Conservation (phyloP, 2,329 filamentous ascomycete genomes). For the Pseudogymnoascus sp. region DNA sequence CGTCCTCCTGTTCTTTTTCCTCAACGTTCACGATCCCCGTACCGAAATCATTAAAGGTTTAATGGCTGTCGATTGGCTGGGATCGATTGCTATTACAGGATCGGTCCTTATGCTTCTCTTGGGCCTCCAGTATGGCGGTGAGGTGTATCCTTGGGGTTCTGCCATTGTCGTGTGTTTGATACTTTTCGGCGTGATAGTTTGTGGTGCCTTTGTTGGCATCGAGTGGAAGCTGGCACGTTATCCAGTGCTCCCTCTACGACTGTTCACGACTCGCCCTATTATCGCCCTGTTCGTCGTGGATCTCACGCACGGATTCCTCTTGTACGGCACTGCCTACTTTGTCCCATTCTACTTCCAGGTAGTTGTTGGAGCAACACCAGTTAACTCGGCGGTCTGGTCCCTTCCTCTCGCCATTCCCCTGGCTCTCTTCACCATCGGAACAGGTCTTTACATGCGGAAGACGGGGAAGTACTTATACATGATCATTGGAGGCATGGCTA, state of each 20-base stretch:
- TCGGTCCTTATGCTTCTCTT: conserved; percentile 62
- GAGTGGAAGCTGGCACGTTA: conserved; percentile 48
- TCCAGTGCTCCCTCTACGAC: conserved; percentile 63
- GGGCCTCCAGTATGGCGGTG: conserved; percentile 49
- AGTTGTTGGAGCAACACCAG: conserved; percentile 59
- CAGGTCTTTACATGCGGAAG: conserved; percentile 47
- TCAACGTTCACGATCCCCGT: conserved; percentile 46
- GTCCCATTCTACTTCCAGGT: conserved; percentile 65
- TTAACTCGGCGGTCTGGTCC: conserved; percentile 65
- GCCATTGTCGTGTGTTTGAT: conserved; percentile 67
- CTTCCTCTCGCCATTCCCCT: conserved; percentile 61
- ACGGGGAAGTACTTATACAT: conserved; percentile 54
- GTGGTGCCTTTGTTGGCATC: conserved; percentile 37
- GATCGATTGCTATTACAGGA: conserved; percentile 47
- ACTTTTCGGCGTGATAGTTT: conserved; percentile 51
- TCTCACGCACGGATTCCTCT: conserved; percentile 52
- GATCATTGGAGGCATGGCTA: conserved; percentile 48
- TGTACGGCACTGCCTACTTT: conserved; percentile 40
- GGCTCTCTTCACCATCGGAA: conserved; percentile 49
- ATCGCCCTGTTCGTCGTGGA: conserved; percentile 55
- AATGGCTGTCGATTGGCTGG: conserved; percentile 11
- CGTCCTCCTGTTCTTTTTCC: conserved; percentile 47
- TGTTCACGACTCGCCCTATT: conserved; percentile 61
- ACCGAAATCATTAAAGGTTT: conserved; percentile 11
- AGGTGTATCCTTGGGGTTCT: conserved; percentile 49